Evolutionary conservation across 2,329 filamentous ascomycete genomes (phyloP), one percentile per base, ranked within the genome.

Genomic region (Fusarium lateritium): DNA sequence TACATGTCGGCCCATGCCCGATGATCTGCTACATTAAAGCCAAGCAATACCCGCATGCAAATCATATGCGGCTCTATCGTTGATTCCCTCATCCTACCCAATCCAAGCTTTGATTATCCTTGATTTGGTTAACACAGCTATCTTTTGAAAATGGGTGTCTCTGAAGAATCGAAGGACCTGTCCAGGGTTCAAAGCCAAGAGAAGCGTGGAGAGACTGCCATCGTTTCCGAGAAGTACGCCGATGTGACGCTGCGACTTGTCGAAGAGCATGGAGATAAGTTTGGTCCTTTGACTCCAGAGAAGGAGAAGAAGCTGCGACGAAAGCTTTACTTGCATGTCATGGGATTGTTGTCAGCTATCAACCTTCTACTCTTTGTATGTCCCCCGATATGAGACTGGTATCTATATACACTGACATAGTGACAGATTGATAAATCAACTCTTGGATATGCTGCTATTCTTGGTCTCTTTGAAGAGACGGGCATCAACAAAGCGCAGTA

Each of bases 401-500:
- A 11, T 24, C 7, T 3, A 31, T 4, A 3, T 3, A 5, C 11
- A 17, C 36, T 43, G 0, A 40, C 14, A 9, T 9, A 3, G 2
- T 0, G 3, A 3, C 22, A 62, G 59, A 62, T 62, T 9, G 59
- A 62, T 4, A 62, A 62, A 17, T 62, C 59, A 13, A 31, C 28
- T 31, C 28, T 31, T 31, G 28, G 28, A 31, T 31, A 31, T 31
- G 28, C 28, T 13, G 28, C 28, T 10, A 31, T 31, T 13, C 28
- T 31, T 31, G 28, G 28, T 10, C 28, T 31, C 13, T 31, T 31
- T 31, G 28, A 31, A 5, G 59, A 62, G 22, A 62, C 59, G 1
- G 59, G 57, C 4, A 62, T 62, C 7, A 56, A 24, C 13, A 61
- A 62, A 11, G 59, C 59, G 1, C 59, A 62, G 7, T 62, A 62